Evolutionary conservation across 768 basidiomycete species (phyloP).

Genomic region (Lenzites betulinus): DNA sequence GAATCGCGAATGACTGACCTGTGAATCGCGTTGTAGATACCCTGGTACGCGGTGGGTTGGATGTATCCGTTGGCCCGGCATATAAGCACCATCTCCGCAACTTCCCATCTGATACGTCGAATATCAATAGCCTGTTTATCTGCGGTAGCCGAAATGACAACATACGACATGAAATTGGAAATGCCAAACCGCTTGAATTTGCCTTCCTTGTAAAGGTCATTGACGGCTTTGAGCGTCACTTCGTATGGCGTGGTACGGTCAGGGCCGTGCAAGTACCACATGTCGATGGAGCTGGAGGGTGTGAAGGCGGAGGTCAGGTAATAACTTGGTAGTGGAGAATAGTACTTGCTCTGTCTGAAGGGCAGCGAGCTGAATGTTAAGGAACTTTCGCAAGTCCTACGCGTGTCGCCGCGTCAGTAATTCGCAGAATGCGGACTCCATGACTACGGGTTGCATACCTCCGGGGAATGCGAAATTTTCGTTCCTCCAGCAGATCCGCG

Average conservation of each 20-base stretch:
- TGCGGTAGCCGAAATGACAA: background rate
- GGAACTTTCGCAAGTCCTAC: slow-evolving; percentile 38
- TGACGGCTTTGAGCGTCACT: slow-evolving; percentile 47
- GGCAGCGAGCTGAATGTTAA: slow-evolving; percentile 40
- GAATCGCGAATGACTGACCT: background rate
- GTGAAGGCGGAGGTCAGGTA: no score
- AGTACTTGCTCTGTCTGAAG: slow-evolving; percentile 51
- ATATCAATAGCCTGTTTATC: background rate
- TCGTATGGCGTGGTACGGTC: slow-evolving; percentile 48
- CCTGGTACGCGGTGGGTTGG: slow-evolving; percentile 51
- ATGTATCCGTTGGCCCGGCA: slow-evolving; percentile 48
- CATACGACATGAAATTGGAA: slow-evolving; percentile 46
- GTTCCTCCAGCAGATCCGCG: background rate
- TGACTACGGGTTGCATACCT: no score
- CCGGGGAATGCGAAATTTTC: background rate
- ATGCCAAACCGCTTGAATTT: slow-evolving; percentile 51
- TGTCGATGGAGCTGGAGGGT: slow-evolving; percentile 41
- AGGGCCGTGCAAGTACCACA: slow-evolving; percentile 51
- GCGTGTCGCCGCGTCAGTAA: no score
- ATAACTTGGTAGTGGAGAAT: background rate
- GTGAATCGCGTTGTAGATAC: slow-evolving; percentile 45
- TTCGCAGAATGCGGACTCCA: background rate
- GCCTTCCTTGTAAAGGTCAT: slow-evolving; percentile 54
- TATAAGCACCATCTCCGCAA: slow-evolving; percentile 47
- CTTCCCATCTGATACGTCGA: slow-evolving; percentile 37